phyloP scores from a whole-genome alignment of 2,329 filamentous ascomycete genomes.

The Colletotrichum incanum region DNA sequence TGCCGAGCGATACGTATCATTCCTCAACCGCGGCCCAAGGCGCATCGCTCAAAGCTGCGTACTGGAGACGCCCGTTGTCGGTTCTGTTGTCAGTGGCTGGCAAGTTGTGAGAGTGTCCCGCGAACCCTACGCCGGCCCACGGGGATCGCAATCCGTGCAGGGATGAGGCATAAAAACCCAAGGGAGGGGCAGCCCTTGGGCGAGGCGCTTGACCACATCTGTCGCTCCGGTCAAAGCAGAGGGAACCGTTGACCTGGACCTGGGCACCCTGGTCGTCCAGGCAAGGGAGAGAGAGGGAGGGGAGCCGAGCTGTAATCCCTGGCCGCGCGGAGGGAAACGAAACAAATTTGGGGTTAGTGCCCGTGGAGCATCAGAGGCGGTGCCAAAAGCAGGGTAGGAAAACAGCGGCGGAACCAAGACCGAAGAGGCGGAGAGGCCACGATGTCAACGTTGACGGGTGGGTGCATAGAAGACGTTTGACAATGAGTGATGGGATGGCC shows the following conservation, averaged over 20 bases:
- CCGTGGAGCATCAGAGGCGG: slow-evolving; percentile 15
- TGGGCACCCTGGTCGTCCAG: slow-evolving; percentile 26
- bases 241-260: slow-evolving; percentile 21
- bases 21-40: slow-evolving; percentile 9
- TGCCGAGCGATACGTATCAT: slow-evolving; percentile 14
- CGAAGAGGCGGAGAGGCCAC: neutral
- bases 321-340: slow-evolving; percentile 28
- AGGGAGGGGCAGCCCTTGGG: neutral
- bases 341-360: slow-evolving; percentile 31
- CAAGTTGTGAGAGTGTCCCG: slow-evolving; percentile 22
- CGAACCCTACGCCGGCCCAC: slow-evolving; percentile 34
- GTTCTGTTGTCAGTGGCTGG: slow-evolving; percentile 36
- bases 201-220: slow-evolving; percentile 23
- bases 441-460: slow-evolving; percentile 3
- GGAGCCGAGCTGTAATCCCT: slow-evolving; percentile 31
- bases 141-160: slow-evolving; percentile 32
- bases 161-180: slow-evolving; percentile 28
- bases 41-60: slow-evolving; percentile 14
- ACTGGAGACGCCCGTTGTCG: slow-evolving; percentile 5
- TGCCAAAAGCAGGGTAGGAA: slow-evolving; percentile 8
- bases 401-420: neutral
- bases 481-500: neutral
- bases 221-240: slow-evolving; percentile 30
- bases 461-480: neutral
- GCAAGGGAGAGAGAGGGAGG: slow-evolving; percentile 15